Conservation (phyloP, 106 monocot species). For the Dioscorea dumetorum region DNA sequence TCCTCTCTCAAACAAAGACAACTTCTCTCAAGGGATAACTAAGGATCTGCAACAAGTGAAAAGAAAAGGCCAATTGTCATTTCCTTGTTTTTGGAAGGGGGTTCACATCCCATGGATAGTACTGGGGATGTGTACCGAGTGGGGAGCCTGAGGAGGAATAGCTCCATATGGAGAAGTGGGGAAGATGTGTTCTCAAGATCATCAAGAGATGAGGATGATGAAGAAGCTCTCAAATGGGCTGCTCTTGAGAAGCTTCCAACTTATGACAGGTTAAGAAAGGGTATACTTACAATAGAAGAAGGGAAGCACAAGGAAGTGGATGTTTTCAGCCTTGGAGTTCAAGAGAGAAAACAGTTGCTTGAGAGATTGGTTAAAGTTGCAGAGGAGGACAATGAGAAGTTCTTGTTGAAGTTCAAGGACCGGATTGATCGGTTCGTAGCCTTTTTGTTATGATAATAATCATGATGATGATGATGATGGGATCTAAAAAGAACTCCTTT, state of each 20-base stretch:
- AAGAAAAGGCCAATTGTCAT: no score
- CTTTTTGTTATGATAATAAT: no score
- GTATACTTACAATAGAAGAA: constrained; percentile 1
- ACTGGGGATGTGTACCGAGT: constrained; percentile 4
- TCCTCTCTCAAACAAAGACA: no score
- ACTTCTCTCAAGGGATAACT: no score
- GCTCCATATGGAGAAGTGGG: constrained; percentile 12
- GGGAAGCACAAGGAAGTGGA: constrained; percentile 6
- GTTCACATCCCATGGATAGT: no score
- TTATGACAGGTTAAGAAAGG: constrained; percentile 17
- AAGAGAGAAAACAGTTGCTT: constrained; percentile 2
- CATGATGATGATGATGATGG: no score
- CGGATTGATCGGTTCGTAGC: constrained; percentile 18
- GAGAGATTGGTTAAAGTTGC: constrained; percentile 22
- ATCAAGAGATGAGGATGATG: constrained; percentile 25
- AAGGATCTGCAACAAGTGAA: no score
- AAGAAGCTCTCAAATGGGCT: constrained; percentile 38
- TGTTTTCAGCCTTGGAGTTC: constrained; percentile 12
- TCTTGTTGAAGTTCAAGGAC: constrained; percentile 26
- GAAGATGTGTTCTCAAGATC: constrained; percentile 27
- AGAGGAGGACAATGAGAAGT: constrained; percentile 36
- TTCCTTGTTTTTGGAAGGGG: no score
- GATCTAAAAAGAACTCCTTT: no score
- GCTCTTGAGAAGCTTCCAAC: constrained; percentile 39
- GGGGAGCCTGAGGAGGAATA: constrained; percentile 11